Evolutionary conservation across 179 eudicot species (phyloP), one percentile per base, ranked within the genome.

Genomic region (Gypsophila paniculata): DNA sequence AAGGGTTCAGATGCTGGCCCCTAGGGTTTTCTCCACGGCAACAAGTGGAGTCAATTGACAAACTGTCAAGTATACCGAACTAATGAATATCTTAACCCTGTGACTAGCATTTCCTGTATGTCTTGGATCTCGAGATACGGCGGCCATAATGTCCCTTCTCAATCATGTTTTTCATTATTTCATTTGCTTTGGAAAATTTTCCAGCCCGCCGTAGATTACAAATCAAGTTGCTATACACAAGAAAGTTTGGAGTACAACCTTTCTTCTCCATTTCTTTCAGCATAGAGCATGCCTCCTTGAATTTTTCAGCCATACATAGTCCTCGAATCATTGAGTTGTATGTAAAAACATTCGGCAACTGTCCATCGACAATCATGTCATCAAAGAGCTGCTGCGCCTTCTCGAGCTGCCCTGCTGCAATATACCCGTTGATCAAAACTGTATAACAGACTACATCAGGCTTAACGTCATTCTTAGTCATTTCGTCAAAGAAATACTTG

Each of bases 261-360:
- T 81, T 81, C 11, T 68, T 81, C 75, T 92, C 96, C 98, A 92
- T 92, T 49, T 86, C 90, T 77, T 87, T 85, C 3, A 91, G 78
- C 96, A 90, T 85, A 72, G 80, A 82, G 71, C 89, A 75, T 11
- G 98, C 96, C 46, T 87, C 86, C 48, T 82, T 84, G 72, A 83
- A 92, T 65, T 78, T 88, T 68, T 80, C 86, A 0, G 74, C 89
- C 80, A 83, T 83, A 82, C 98, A 92, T 71, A 88, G 87, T 79
- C 94, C 96, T 62, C 94, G 87, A 62, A 92, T 92, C 88, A 90
- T 86, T 29, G 98, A 80, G 68, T 92, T 88, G 78, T 90, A 92
- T 1, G 96, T 92, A 75, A 83, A 92, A 12, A 82, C 94, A 78
- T 92, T 92, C 21, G 98, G 98, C 68, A 92, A 74, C 59, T 86